These are phyloP conservation scores for Eragrostis nindensis DNA, from an alignment of 176 grass and related monocot species.

Conservation along the genomic window DNA sequence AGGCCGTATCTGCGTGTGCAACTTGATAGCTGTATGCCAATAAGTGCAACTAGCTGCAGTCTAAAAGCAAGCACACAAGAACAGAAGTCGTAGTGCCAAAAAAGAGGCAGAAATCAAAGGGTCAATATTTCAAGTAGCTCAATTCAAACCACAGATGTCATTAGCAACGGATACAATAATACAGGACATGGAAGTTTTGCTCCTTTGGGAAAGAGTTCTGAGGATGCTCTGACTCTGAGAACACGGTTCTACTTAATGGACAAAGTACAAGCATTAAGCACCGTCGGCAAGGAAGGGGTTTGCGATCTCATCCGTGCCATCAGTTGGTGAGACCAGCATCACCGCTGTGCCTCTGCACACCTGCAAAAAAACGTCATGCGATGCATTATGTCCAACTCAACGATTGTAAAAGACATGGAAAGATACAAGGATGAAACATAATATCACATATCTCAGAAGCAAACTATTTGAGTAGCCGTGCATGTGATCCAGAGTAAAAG, in stretches of 20 bases:
- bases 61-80: not conserved
- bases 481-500: not conserved
- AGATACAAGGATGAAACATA: not conserved
- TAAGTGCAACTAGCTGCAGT: no score
- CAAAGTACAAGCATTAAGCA: slow-evolving; percentile 30
- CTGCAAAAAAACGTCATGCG: slow-evolving; percentile 41
- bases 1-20: not conserved
- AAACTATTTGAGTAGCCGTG: not conserved
- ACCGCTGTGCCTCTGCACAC: slow-evolving; percentile 88
- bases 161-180: not conserved
- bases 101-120: not conserved
- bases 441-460: not conserved
- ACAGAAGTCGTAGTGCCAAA: no score
- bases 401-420: not conserved
- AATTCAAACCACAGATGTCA: slow-evolving; percentile 11
- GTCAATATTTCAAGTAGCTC: not conserved
- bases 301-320: slow-evolving; percentile 90
- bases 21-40: no score
- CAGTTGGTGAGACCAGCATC: slow-evolving; percentile 92
- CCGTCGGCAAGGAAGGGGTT: slow-evolving; percentile 84
- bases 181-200: slow-evolving; percentile 6
- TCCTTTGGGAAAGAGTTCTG: not conserved
- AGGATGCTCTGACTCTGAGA: not conserved
- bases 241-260: not conserved
- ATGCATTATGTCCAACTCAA: not conserved